Evolutionary conservation across 345 rosid species (phyloP), one percentile per base, ranked within the genome.

Genomic region (Salix koriyanagi): DNA sequence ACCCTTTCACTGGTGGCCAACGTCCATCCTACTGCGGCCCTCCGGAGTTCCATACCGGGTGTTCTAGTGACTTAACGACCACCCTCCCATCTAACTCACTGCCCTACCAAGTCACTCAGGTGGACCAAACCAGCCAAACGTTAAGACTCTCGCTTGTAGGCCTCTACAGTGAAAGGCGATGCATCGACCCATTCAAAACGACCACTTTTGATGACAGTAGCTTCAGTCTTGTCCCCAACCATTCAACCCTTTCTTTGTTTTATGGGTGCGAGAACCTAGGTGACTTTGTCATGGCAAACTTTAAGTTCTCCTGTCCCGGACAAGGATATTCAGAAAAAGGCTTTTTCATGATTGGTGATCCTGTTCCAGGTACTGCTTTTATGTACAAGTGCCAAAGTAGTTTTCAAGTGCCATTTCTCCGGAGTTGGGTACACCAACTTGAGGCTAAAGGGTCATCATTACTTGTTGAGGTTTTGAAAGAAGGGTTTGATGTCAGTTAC

Each of bases 1-100:
- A 79, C 84, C 89, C 89, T 62, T 86, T 88, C 87, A 75, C 86
- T 65, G 86, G 88, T 67, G 89, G 83, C 65, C 34, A 6, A 34
- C 87, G 87, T n/a, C 91, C 91, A 13, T 10, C 73, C 72, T 23
- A 77, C 83, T 86, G 89, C 78, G 87, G 87, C 73, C 84, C 76
- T 0, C 91, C 87, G 2, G 84, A 74, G 18, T 84, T 85, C 83
- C 78, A 26, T 32, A 86, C 86, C 52, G 46, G 67, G 32, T 82
- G 91, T 78, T 8, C 5, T 0, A 48, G 56, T 30, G 71, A 71
- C 37, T 18, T 52, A 11, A 44, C 48, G 23, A 48, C 85, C 25
- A 10, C 64, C 42, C 69, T 86, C 36, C 60, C 65, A 23, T 7
- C 52, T 15, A 70, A 74, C 9, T 79, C 84, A 0, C 65, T 82